Conservation (phyloP, 2,329 filamentous ascomycete genomes). For the Cryphonectria carpinicola region DNA sequence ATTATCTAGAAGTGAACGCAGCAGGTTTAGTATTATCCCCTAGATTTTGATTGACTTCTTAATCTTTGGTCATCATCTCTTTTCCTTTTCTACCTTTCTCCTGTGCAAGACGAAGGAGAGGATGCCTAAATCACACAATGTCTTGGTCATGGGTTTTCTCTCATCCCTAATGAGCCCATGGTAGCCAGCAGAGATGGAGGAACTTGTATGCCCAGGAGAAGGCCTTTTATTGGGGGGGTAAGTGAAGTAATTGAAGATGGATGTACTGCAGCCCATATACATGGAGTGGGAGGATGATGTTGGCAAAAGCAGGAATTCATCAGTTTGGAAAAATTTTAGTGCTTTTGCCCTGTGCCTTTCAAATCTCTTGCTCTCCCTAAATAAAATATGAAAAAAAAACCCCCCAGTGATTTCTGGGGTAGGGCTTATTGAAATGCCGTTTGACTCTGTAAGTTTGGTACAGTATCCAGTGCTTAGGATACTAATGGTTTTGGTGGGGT, state of each 20-base stretch:
- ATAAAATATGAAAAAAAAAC: neutral
- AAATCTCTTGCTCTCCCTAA: neutral
- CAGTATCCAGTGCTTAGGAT: neutral
- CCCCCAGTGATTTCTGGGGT: neutral
- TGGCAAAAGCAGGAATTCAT: neutral
- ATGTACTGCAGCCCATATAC: neutral
- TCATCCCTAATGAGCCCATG: neutral
- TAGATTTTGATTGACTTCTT: neutral
- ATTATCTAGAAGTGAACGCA: neutral
- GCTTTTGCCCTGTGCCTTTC: neutral
- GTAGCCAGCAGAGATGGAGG: neutral
- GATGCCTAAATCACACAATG: neutral
- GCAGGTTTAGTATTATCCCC: neutral
- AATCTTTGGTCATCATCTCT: neutral
- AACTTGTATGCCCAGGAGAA: neutral
- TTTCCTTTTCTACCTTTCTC: neutral
- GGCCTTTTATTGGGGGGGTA: too few species aligned
- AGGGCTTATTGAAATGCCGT: neutral
- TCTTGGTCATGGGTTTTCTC: neutral
- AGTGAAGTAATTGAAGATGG: neutral
- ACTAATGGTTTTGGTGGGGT: constrained; percentile 5
- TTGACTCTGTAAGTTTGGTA: neutral
- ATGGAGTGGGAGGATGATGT: neutral
- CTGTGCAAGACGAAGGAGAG: neutral
- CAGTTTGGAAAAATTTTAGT: neutral